These are phyloP conservation scores for Centaurea solstitialis DNA, from an alignment of 129 eudicot species.

Conservation along the genomic window DNA sequence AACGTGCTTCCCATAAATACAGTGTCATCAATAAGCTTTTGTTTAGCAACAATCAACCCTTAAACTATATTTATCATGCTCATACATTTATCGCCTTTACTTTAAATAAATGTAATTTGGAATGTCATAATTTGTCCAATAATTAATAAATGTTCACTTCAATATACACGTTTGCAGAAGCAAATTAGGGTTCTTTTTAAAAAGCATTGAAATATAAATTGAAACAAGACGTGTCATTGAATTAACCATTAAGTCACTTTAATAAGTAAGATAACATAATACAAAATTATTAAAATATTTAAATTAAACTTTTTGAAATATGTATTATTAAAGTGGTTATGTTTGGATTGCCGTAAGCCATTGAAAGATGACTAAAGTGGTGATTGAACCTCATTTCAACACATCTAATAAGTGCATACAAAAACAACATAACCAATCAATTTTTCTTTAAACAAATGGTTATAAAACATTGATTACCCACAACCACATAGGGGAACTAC, in stretches of 20 bases:
- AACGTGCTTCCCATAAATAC: neutral
- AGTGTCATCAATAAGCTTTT: neutral
- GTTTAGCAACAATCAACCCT: neutral
- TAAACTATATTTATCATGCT: neutral
- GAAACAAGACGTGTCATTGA: neutral
- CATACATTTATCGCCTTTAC: neutral
- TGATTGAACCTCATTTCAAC: constrained; percentile 16
- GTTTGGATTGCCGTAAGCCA: neutral
- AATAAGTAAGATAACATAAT: neutral
- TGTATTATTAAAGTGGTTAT: constrained; percentile 17
- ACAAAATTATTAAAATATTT: neutral
- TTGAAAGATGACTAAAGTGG: constrained; percentile 5
- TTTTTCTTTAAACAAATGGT: constrained; percentile 10
- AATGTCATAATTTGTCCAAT: neutral
- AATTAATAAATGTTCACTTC: neutral
- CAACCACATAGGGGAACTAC: constrained; percentile 7
- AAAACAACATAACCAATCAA: constrained; percentile 3
- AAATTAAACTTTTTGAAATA: neutral
- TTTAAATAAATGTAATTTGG: neutral
- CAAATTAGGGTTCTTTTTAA: neutral
- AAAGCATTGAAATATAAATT: neutral
- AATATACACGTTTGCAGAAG: too few species aligned
- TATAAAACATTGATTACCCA: constrained; percentile 9
- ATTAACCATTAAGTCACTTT: neutral
- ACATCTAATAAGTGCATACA: constrained; percentile 1